phyloP scores from a whole-genome alignment of 352 stramenopile genomes.

The Pythium aquatile region DNA sequence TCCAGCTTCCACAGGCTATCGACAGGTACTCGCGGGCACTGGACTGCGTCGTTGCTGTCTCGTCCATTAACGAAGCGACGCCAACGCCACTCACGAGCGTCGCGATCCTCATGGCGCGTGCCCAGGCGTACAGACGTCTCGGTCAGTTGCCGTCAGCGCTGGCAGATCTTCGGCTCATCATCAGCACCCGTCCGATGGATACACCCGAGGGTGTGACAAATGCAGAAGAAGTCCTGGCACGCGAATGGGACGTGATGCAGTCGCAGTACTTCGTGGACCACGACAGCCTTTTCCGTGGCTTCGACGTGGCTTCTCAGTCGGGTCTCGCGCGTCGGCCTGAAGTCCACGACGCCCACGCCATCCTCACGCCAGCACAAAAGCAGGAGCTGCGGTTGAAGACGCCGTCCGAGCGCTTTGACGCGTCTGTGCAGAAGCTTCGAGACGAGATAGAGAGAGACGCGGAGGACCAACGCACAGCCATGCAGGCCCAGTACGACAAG shows the following conservation, averaged over 20 bases:
- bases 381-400: slow-evolving; percentile 17
- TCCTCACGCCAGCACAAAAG: slow-evolving; percentile 1
- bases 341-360: slow-evolving; percentile 35
- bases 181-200: slow-evolving; percentile 27
- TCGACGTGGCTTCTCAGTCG: slow-evolving; percentile 38
- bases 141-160: slow-evolving; percentile 52
- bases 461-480: slow-evolving; percentile 10
- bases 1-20: slow-evolving; percentile 35
- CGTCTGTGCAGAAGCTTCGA: slow-evolving; percentile 21
- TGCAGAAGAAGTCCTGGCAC: slow-evolving; percentile 16
- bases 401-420: slow-evolving; percentile 39
- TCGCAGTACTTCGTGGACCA: slow-evolving; percentile 50
- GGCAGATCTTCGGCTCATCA: slow-evolving; percentile 36
- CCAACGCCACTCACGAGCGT: slow-evolving; percentile 30
- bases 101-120: slow-evolving; percentile 41
- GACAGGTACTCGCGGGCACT: slow-evolving; percentile 48
- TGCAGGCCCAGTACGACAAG: slow-evolving; percentile 22
- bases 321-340: slow-evolving; percentile 45
- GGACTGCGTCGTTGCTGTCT: background rate
- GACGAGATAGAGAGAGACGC: slow-evolving; percentile 18
- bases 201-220: slow-evolving; percentile 17
- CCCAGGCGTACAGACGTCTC: slow-evolving; percentile 41
- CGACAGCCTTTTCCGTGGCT: slow-evolving; percentile 44
- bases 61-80: slow-evolving; percentile 12
- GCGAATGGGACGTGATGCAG: slow-evolving; percentile 44